Percentiles rank a stretch among this genome's conserved stretches.
These are phyloP conservation scores for Coemansia brasiliensis DNA, from an alignment of 192 early-diverging fungal species.

Conservation along the genomic window DNA sequence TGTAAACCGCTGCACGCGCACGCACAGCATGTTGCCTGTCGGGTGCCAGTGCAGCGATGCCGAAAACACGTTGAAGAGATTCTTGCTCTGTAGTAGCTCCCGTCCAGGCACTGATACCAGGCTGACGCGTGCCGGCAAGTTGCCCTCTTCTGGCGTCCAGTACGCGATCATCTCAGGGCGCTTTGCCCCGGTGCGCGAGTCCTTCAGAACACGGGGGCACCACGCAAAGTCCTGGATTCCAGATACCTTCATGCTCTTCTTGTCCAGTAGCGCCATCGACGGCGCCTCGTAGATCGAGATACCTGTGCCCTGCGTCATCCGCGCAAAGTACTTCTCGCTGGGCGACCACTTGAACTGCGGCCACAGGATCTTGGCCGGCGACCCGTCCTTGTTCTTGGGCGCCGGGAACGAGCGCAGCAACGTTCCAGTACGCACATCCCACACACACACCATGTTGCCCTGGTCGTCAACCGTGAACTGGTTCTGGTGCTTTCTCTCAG, in stretches of 20 bases:
- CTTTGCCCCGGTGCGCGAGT: conserved; percentile 26
- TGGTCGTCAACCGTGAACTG: conserved; percentile 70
- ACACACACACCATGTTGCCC: conserved; percentile 78
- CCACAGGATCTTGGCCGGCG: conserved; percentile 66
- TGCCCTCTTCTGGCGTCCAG: conserved; percentile 94
- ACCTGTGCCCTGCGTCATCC: conserved; percentile 69
- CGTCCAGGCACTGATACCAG: conserved; percentile 79
- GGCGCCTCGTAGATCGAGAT: conserved; percentile 94
- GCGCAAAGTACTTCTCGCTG: conserved; percentile 92
- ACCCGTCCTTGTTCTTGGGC: conserved; percentile 56
- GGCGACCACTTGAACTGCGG: conserved; percentile 95
- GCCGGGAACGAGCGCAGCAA: conserved; percentile 85
- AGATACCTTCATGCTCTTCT: conserved; percentile 87
- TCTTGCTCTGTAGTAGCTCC: conserved; percentile 92
- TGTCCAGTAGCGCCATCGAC: conserved; percentile 87
- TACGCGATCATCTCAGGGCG: conserved; percentile 77
- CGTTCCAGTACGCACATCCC: conserved; percentile 87
- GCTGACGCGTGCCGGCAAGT: conserved; percentile 97
- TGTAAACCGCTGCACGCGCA: conserved; percentile 85
- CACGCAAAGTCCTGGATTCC: conserved; percentile 79
- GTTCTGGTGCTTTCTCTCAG: conserved; percentile 65
- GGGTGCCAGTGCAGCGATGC: conserved; percentile 92
- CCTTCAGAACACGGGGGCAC: conserved; percentile 58
- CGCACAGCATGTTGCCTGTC: conserved; percentile 85
- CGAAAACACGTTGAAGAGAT: conserved; percentile 91